These are phyloP conservation scores for Fragaria nilgerrensis DNA, from an alignment of 306 rosid species.

Conservation along the genomic window DNA sequence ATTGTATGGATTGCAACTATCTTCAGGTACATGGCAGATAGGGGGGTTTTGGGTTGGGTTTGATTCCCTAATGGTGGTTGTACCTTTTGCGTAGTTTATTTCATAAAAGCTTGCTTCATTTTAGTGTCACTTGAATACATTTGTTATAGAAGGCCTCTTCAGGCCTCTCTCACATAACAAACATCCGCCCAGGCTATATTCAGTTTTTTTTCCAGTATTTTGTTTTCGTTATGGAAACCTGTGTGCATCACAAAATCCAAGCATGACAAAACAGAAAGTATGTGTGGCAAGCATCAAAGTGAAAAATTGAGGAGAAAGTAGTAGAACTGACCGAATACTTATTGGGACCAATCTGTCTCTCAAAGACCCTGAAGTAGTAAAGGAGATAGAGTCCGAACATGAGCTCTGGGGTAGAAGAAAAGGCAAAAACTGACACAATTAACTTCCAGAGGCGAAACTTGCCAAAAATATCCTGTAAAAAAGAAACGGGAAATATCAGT, in stretches of 20 bases:
- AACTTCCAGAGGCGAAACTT: constrained; percentile 79
- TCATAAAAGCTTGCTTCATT: neutral
- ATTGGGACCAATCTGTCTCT: constrained; percentile 97
- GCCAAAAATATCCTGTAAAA: constrained; percentile 79
- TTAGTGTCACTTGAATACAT: neutral
- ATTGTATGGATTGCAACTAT: too few relatives aligned
- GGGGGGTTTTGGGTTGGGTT: neutral
- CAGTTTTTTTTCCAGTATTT: neutral
- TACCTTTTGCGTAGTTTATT: neutral
- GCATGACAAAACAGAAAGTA: too few relatives aligned
- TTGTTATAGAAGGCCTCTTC: neutral
- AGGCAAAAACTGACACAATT: constrained; percentile 67
- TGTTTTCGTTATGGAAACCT: neutral
- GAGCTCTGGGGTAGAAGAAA: constrained; percentile 93
- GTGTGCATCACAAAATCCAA: neutral
- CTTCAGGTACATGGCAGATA: too few relatives aligned
- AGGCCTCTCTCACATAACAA: neutral
- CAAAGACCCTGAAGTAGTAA: constrained; percentile 96
- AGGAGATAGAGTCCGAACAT: constrained; percentile 89
- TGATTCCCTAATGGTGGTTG: neutral
- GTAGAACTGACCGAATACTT: constrained; percentile 67
- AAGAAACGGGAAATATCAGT: neutral
- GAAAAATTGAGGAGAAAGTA: constrained; percentile 14
- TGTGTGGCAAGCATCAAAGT: neutral
- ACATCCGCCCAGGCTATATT: too few relatives aligned